Conservation (phyloP, 805 yeast species). For the Suhomyces sp. region DNA sequence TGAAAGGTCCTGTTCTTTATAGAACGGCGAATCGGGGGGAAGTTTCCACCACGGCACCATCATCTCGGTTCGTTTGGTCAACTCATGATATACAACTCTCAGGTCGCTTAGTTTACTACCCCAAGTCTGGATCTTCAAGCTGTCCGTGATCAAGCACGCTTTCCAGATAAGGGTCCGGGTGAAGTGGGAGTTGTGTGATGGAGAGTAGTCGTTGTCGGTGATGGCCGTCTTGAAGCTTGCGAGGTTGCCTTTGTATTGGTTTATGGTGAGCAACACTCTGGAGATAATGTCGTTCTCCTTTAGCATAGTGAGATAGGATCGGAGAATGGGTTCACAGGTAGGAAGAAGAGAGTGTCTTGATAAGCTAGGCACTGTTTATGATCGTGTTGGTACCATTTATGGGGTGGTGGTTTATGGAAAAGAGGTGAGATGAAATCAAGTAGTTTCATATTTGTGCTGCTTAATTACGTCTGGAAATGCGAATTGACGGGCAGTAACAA, state of each 20-base stretch:
- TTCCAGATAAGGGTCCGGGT: conserved; percentile 40
- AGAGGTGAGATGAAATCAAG: no score
- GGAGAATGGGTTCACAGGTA: no score
- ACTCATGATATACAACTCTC: conserved; percentile 36
- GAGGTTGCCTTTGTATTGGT: conserved; percentile 34
- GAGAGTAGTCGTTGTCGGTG: conserved; percentile 28
- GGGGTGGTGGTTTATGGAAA: no score
- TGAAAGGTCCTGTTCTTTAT: conserved; percentile 9
- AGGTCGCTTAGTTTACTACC: conserved; percentile 25
- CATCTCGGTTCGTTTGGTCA: conserved; percentile 29
- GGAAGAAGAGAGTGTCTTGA: no score
- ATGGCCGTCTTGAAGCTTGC: conserved; percentile 26
- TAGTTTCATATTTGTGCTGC: no score
- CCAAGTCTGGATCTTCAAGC: conserved; percentile 37
- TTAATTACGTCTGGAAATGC: no score
- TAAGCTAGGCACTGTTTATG: no score
- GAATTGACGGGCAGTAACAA: no score
- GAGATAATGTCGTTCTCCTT: conserved; percentile 37
- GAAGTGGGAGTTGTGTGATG: conserved; percentile 19
- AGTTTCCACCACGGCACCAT: conserved; percentile 38
- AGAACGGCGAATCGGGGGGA: conserved; percentile 29
- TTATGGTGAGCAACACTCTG: conserved; percentile 35
- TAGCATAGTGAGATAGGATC: conserved; percentile 9
- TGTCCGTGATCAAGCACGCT: conserved; percentile 34
- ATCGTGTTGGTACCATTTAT: no score